A percentile compares a stretch with the other conserved stretches of the same genome.
These are phyloP conservation scores for Glebionis coronaria DNA, from an alignment of 129 eudicot genomes.

Conservation along the genomic window DNA sequence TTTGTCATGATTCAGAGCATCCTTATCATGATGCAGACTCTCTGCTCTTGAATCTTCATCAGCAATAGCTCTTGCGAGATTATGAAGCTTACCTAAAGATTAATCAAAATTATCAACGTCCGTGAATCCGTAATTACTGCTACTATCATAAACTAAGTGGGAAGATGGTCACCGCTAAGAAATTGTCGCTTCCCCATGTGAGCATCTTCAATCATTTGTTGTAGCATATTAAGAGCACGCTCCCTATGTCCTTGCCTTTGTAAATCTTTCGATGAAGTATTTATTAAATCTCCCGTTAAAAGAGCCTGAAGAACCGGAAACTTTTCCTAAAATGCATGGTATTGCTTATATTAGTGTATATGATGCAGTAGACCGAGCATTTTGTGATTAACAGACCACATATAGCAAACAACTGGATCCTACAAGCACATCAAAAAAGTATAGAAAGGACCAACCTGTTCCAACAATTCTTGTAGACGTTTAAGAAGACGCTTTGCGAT, in stretches of 20 bases:
- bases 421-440: too few species aligned
- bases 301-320: conserved; percentile 75
- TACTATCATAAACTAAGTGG: conserved; percentile 4
- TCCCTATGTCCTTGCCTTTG: conserved; percentile 82
- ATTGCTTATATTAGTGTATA: conserved; percentile 4
- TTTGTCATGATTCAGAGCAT: conserved; percentile 41
- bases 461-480: conserved; percentile 72
- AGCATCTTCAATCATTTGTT: conserved; percentile 99
- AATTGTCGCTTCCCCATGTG: conserved; percentile 94
- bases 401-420: background rate
- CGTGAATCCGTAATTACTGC: background rate
- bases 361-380: conserved; percentile 9
- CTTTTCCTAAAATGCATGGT: conserved; percentile 54
- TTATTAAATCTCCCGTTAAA: conserved; percentile 64
- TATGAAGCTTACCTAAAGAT: conserved; percentile 85
- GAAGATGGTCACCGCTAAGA: conserved; percentile 65
- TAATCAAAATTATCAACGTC: conserved; percentile 3
- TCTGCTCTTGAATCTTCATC: conserved; percentile 76
- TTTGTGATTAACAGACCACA: conserved; percentile 1
- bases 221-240: conserved; percentile 93
- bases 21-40: conserved; percentile 48
- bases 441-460: conserved; percentile 51
- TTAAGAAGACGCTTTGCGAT: conserved; percentile 81
- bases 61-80: conserved; percentile 97
- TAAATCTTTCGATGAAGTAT: conserved; percentile 52